Base-by-base conservation (phyloP, 192 early-diverging fungal genomes). In the Entrophospora sp. region DNA sequence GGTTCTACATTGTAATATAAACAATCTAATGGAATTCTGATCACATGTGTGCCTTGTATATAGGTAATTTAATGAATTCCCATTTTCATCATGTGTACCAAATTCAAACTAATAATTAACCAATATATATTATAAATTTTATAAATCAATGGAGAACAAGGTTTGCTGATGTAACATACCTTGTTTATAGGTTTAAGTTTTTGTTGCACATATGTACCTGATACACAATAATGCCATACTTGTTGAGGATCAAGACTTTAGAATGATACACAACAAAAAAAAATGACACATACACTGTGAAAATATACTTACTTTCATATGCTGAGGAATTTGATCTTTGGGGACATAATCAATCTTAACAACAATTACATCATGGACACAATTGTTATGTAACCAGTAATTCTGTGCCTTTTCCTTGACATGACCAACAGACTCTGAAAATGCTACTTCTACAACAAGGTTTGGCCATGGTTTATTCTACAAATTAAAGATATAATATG, bases 251-350 rank as follows among this genome's bases (percentile, higher is more conserved):
- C 14, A 56, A 56, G 32, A 40, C 13, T 56, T 36, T 14, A 20
- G 32, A 36, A 64, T 64, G n/a, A 49, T 49, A 64, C 49, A 62
- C 45, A 64, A 64, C 8, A 8, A 30, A 55, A 27, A 31, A 55
- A 61, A 27, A 61, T 61, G 31, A 49, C 22, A 22, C 31, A 30
- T 64, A 49, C 18, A 36, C 61, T 35, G 44, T 34, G 49, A 35
- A 48, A 64, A 64, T 64, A 64, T 64, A 35, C 45, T 64, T 64
- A 64, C 61, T n/a, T 45, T 64, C 61, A 64, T 64, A 64, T 45
- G 61, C 18, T 36, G 31, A 1, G 61, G 61, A 12, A 61, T 32
- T 49, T 63, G 14, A 18, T 6, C 38, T 27, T 60, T 9, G 38
- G 57, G 25, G 28, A 60, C 57, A 4, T 43, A 45, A 49, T 64